A percentile compares a stretch with the other conserved stretches of the same genome.
Evolutionary conservation across 139 green algal species (phyloP).

Genomic region (Dunaliella sp.): DNA sequence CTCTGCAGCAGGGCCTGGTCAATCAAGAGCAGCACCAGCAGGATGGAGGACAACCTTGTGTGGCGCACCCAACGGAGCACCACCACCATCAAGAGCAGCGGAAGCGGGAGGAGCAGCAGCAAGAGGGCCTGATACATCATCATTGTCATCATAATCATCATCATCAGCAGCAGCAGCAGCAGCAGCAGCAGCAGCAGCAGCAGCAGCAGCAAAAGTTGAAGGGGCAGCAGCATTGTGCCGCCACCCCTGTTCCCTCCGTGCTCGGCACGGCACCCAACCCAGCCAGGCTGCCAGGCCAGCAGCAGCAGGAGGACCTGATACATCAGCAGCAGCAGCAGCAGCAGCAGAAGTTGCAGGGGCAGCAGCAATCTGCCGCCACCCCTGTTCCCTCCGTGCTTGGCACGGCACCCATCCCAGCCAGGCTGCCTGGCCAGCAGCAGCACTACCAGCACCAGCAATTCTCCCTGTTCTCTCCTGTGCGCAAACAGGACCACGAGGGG

Average conservation of each 20-base stretch:
- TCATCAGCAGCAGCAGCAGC: background rate
- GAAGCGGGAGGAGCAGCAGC: too few species aligned
- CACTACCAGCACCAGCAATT: background rate
- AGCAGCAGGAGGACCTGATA: background rate
- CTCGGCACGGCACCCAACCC: background rate
- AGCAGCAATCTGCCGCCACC: background rate
- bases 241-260: background rate
- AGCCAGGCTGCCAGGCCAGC: background rate
- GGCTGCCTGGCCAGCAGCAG: too few species aligned
- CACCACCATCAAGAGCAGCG: too few species aligned
- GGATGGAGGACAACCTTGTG: too few species aligned
- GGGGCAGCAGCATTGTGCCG: background rate
- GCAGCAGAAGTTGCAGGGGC: background rate
- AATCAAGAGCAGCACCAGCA: slow-evolving; percentile 9
- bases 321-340: slow-evolving; percentile 19
- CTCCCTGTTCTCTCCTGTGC: slow-evolving; percentile 17
- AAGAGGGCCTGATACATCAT: too few species aligned
- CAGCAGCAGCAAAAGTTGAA: background rate
- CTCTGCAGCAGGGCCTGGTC: background rate
- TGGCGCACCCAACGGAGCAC: too few species aligned
- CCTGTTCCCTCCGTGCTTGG: background rate
- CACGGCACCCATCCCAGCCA: background rate
- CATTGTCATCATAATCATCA: too few species aligned
- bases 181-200: slow-evolving; percentile 14
- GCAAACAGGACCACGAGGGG: background rate